Evolutionary conservation across 768 basidiomycete genomes (phyloP).

Genomic region (Tulasnella sp.): DNA sequence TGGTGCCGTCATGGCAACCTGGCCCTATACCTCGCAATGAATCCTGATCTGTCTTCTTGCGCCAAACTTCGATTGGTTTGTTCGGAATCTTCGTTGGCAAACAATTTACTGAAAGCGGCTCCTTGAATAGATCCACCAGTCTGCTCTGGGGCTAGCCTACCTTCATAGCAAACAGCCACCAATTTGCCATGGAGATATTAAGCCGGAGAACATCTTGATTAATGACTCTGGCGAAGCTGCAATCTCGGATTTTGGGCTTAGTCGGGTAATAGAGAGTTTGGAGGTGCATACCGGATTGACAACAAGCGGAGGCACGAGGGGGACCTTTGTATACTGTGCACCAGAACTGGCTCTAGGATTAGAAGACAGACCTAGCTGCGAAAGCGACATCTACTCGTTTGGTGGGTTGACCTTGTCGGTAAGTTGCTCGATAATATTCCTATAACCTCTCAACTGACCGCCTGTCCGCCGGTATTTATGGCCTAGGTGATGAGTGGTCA

Average conservation of each 20-base stretch:
- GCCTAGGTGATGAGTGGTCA: background rate
- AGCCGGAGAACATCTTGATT: slow-evolving; percentile 24
- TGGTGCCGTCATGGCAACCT: slow-evolving; percentile 24
- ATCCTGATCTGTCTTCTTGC: background rate
- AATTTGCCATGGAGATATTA: slow-evolving; percentile 32
- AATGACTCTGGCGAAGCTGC: slow-evolving; percentile 13
- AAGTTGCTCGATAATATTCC: background rate
- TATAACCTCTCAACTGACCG: too few relatives aligned
- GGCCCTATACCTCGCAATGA: background rate
- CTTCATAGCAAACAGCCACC: slow-evolving; percentile 29
- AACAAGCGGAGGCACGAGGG: background rate
- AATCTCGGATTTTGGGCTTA: slow-evolving; percentile 21
- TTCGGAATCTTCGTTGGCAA: background rate
- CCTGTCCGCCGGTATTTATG: too few relatives aligned
- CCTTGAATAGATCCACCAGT: slow-evolving; percentile 20
- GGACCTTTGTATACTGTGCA: background rate
- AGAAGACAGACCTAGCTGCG: background rate
- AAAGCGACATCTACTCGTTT: slow-evolving; percentile 18
- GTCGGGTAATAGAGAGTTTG: background rate
- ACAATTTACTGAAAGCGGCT: too few relatives aligned
- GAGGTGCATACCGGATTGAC: background rate
- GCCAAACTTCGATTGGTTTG: background rate
- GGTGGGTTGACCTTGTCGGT: background rate
- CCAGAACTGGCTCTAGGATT: background rate
- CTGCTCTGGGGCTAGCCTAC: slow-evolving; percentile 29